Base-by-base conservation (phyloP, 2,329 filamentous ascomycete species). In the Xenoacremonium recifei region DNA sequence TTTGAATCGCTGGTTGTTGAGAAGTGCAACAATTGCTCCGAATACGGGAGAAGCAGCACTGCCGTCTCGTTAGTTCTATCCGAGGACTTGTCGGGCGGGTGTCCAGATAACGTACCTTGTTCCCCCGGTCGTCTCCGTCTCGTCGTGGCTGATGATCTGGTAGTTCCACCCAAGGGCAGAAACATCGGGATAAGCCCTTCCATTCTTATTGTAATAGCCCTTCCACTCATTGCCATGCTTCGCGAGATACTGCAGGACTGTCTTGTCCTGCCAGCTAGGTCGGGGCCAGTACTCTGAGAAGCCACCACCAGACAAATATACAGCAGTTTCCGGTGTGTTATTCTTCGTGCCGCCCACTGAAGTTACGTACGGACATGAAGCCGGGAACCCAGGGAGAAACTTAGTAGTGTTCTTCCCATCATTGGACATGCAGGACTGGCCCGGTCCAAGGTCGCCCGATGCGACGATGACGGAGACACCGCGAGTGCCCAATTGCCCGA, bases 391-490 rank as follows among this genome's bases (percentile, higher is more conserved):
- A 6, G 66, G 64, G 2, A 64, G 53, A 25, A 69, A 69, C 12
- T 58, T 61, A 7, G 57, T 57, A 4, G 41, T 55, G 10, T 61
- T 59, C 17, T 56, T 57, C 3, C 66, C 64, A 39, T 67, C 60
- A 32, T 69, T 69, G 13, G 66, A 60, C 39, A 58, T 57, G 37
- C 67, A 70, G 3, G 63, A 61, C 3, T 42, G 18, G 0, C 67
- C 66, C 1, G 68, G 59, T 1, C 70, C 70, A 3, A 51, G 36
- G 51, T 89, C 83, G 5, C 85, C 85, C 9, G 76, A 77, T 13
- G 77, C 73, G 49, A 82, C 80, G 40, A 89, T 68, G n/a, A 88
- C 69, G 0, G 81, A 79, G 16, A 87, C 77, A 21, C 85, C 85
- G 10, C 84, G 77, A 2, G 78, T 73, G 17, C 81, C 82, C 5